Conservation (phyloP, 2,329 filamentous ascomycete species). For the Rutstroemia sp. region DNA sequence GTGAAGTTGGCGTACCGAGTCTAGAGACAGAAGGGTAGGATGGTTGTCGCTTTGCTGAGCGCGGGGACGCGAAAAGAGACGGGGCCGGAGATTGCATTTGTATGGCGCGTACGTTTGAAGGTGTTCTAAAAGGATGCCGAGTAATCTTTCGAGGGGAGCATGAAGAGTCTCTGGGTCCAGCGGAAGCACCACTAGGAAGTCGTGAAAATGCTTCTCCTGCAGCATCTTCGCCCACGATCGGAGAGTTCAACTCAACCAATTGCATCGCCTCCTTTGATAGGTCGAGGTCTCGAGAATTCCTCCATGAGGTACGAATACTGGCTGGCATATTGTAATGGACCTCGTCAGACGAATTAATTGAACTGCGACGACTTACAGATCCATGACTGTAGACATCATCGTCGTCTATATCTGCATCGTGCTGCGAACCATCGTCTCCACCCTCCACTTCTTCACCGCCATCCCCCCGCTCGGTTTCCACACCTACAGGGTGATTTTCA, state of each 20-base stretch:
- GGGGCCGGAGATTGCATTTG: conserved; percentile 63
- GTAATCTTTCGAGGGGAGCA: conserved; percentile 45
- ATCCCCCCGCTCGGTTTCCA: background rate
- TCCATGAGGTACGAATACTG: conserved; percentile 4
- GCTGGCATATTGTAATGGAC: background rate
- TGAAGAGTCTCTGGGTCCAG: conserved; percentile 21
- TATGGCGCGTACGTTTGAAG: conserved; percentile 61
- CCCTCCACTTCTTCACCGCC: conserved; percentile 7
- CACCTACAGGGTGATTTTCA: background rate
- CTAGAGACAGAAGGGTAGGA: conserved; percentile 42
- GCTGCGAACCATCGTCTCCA: conserved; percentile 26
- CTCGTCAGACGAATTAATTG: conserved; percentile 26
- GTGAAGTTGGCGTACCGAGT: conserved; percentile 45
- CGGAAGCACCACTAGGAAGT: conserved; percentile 28
- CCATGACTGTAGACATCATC: conserved; percentile 30
- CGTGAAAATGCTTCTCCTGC: conserved; percentile 38
- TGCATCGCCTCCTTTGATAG: conserved; percentile 12
- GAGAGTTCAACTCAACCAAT: conserved; percentile 21
- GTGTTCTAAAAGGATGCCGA: conserved; percentile 60
- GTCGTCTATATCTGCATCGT: conserved; percentile 30
- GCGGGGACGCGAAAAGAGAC: conserved; percentile 48
- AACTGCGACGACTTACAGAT: conserved; percentile 19
- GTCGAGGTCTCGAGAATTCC: background rate
- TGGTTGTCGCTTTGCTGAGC: conserved; percentile 41
- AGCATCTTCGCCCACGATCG: conserved; percentile 25